Base-by-base conservation (phyloP, 1,284 basidiomycete genomes). In the Ustilago sp. region DNA sequence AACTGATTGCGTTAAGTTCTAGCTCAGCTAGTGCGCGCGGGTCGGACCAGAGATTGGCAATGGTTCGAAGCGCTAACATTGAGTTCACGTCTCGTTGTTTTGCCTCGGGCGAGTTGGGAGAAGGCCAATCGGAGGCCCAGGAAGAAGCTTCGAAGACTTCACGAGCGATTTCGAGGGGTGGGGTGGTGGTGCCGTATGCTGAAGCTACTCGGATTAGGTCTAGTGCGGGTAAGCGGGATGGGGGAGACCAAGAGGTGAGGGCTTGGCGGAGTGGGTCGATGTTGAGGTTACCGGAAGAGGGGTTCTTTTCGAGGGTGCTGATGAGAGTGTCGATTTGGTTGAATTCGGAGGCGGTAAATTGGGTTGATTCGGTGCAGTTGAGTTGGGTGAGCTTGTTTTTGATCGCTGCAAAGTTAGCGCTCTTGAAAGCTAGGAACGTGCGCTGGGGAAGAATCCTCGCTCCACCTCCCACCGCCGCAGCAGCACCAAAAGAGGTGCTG, bases 381-480 rank as follows among this genome's bases (percentile, higher is more conserved):
- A 98, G 91, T 83, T 96, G 92, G 59, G 89, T 88, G 28, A 98
- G 86, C 87, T 98, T 98, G 41, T 89, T 89, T 82, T 91, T 91
- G 89, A 96, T 94, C 4, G 94, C 93, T 13, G 88, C 83, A n/a
- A 97, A 89, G 85, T 96, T 98, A 15, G 92, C 93, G 87, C 94
- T 92, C 75, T 92, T 93, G 89, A 98, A 97, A 1, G 89, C 88
- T 35, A 95, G 89, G 70, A 31, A 83, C 15, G n/a, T 61, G 31
- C 15, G 77, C 58, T 59, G 84, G 15, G 62, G 85, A 41, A 68
- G 82, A 79, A 66, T 81, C 63, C 17, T 78, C 79, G 31, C 85
- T 79, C 50, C 73, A n/a, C 43, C 53, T 71, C 83, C 55, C 86
- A 80, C 38, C 23, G 54, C 47, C 2, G 35, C 15, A 23, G 36